These are phyloP conservation scores for Nicotiana tomentosiformis DNA, from an alignment of 257 asterid genomes.

Conservation along the genomic window DNA sequence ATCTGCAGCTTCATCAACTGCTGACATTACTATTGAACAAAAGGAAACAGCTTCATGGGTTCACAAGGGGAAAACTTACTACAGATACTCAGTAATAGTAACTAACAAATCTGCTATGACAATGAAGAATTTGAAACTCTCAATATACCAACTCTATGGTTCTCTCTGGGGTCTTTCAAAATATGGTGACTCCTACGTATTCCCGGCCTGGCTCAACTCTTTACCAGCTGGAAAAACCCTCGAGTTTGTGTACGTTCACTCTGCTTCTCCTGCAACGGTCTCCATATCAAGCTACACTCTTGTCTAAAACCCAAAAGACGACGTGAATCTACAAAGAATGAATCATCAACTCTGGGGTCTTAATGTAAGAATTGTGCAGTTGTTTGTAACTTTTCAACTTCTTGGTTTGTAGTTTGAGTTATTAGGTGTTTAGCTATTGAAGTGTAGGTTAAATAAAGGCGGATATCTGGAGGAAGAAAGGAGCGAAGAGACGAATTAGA, in stretches of 20 bases:
- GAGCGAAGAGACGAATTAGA: constrained; percentile 19
- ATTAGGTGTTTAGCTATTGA: neutral
- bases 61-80: constrained; percentile 2
- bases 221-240: constrained; percentile 40
- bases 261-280: constrained; percentile 34
- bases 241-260: constrained; percentile 51
- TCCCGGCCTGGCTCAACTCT: constrained; percentile 37
- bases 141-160: constrained; percentile 40
- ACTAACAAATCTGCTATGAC: constrained; percentile 41
- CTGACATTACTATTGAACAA: constrained; percentile 39
- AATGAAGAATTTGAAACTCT: constrained; percentile 35
- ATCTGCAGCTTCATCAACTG: constrained; percentile 33
- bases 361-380: constrained; percentile 14
- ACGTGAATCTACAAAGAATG: neutral
- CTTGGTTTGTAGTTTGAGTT: constrained; percentile 3
- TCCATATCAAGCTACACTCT: constrained; percentile 39
- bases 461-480: constrained; percentile 7
- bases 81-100: constrained; percentile 22
- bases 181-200: constrained; percentile 28
- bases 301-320: constrained; percentile 12
- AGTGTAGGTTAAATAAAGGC: neutral
- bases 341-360: neutral
- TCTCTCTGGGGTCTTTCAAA: constrained; percentile 53
- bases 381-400: constrained; percentile 9
- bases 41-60: constrained; percentile 66